A percentile compares a stretch with the other conserved stretches of the same genome.
Conservation (phyloP, 2,329 filamentous ascomycete genomes). For the Fusarium setosum region DNA sequence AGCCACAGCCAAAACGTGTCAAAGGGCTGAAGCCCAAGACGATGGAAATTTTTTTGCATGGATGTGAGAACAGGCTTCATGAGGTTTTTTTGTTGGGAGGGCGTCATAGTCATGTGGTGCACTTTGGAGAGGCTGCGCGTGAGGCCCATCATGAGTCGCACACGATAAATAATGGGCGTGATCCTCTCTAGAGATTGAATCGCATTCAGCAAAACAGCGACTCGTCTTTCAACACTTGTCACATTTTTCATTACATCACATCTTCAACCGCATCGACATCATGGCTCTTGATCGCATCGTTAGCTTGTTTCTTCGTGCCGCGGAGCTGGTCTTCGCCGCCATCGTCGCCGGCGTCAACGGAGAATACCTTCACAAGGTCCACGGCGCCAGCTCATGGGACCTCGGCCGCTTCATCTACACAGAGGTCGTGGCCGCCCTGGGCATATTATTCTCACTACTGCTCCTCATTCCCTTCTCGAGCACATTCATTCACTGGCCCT, state of each 20-base stretch:
- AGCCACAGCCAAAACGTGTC: slow-evolving; percentile 30
- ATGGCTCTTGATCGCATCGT: slow-evolving; percentile 56
- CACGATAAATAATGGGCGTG: slow-evolving; percentile 36
- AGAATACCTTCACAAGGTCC: slow-evolving; percentile 67
- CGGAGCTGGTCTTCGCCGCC: slow-evolving; percentile 75
- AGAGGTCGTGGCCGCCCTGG: slow-evolving; percentile 75
- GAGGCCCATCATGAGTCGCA: slow-evolving; percentile 11
- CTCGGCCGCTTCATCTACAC: slow-evolving; percentile 79
- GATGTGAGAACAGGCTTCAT: slow-evolving; percentile 36
- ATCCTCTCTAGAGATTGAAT: too few species aligned
- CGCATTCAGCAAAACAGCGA: background rate
- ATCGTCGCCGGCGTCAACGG: slow-evolving; percentile 79
- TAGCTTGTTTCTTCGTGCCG: slow-evolving; percentile 52
- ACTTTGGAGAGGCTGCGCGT: slow-evolving; percentile 5
- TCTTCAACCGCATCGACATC: background rate
- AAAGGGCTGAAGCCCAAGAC: slow-evolving; percentile 23
- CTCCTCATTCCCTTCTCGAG: slow-evolving; percentile 79
- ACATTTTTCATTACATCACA: background rate
- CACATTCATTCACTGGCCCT: slow-evolving; percentile 76
- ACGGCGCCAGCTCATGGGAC: slow-evolving; percentile 61
- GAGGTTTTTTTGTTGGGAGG: slow-evolving; percentile 10
- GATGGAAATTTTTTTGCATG: background rate
- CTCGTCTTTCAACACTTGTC: background rate
- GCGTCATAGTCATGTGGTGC: slow-evolving; percentile 39
- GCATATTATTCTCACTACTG: slow-evolving; percentile 75